Percentiles rank a stretch among this genome's conserved stretches.
These are phyloP conservation scores for Peziza echinospora DNA, from an alignment of 495 filamentous ascomycete species.

Conservation along the genomic window DNA sequence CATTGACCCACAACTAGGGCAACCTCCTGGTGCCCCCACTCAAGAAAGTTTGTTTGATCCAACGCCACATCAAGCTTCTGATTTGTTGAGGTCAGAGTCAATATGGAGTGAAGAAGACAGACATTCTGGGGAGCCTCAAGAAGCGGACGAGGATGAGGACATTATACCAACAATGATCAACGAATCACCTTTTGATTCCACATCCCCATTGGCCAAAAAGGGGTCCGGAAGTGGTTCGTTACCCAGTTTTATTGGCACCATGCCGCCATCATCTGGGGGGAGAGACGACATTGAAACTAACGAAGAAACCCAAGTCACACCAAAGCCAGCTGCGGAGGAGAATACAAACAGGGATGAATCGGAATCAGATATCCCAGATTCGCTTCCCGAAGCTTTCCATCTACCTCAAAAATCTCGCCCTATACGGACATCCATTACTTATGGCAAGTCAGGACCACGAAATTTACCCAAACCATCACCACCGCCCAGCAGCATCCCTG, in stretches of 20 bases:
- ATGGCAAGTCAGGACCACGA: background rate
- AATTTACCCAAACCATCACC: background rate
- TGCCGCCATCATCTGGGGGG: background rate
- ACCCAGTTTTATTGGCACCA: background rate
- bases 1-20: too few relatives aligned
- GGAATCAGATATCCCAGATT: background rate
- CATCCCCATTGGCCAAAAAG: background rate
- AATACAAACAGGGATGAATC: background rate
- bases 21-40: too few relatives aligned
- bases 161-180: background rate
- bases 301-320: background rate
- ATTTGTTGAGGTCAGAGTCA: too few relatives aligned
- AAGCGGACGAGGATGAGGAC: background rate
- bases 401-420: background rate
- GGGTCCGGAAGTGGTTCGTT: background rate
- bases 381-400: background rate
- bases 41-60: too few relatives aligned
- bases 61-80: too few relatives aligned
- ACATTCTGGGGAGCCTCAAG: background rate
- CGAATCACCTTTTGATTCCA: background rate
- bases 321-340: background rate
- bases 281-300: background rate
- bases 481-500: background rate
- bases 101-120: too few relatives aligned
- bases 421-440: background rate